Evolutionary conservation across 371 early-diverging fungal genomes (phyloP), one percentile per base, ranked within the genome.

Genomic region (Apophysomyces sp.): DNA sequence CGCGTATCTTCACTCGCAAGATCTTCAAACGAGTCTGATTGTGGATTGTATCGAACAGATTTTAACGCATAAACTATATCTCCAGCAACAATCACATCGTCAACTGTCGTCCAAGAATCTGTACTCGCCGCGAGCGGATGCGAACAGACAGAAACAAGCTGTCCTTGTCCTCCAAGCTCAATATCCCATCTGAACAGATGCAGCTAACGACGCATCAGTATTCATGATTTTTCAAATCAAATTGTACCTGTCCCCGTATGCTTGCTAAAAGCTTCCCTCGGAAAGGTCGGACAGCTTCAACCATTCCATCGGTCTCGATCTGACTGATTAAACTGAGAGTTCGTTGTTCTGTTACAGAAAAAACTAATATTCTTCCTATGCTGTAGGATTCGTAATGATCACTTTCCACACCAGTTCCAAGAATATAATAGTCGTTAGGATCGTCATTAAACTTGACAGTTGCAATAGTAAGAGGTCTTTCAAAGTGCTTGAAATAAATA

Each of bases 1-100:
- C 81, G 66, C 26, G 71, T 72, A 36, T 76, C 77, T 71, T 94
- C 93, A 15, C 86, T 76, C 1, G 90, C 89, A 28, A 90, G 74
- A 60, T 89, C 88, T 24, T 72, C 76, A 28, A 95, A 68, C 21
- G 65, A 74, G n/a, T 78, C 71, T 7, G 72, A 65, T 76, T 68
- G 86, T 73, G 52, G 84, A 82, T 66, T 76, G 70, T 64, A 87
- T 68, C 36, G 76, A 51, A 69, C 75, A 65, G 52, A 74, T 34
- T 32, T 71, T 40, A 53, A 64, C 13, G 69, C 87, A 15, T 62
- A 71, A 2, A 63, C 57, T 72, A 73, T 58, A 36, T 71, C 72
- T 1, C 80, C 81, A 1, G 71, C 60, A 4, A 71, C 69, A 31
- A 72, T 65, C 0, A 55, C 49, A 34, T 79, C 62, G 24, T 64